Percentiles rank a stretch among this genome's conserved stretches.
phyloP scores from a whole-genome alignment of 1,284 basidiomycete species.

The Taiwanofungus camphoratus region DNA sequence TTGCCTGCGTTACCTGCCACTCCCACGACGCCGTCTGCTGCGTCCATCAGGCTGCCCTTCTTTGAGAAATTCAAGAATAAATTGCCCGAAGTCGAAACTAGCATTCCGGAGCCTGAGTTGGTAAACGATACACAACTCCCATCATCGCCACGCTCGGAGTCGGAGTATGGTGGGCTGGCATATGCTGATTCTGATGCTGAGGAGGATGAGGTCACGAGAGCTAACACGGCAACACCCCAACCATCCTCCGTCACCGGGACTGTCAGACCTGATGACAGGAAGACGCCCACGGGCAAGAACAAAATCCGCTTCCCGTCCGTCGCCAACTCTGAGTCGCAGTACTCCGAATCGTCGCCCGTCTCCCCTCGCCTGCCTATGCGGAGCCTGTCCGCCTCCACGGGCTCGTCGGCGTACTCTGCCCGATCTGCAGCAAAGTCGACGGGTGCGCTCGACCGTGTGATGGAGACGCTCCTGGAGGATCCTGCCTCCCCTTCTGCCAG shows the following conservation, averaged over 20 bases:
- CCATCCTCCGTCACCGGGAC: slow-evolving; percentile 10
- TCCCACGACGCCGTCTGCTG: slow-evolving; percentile 16
- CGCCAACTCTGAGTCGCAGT: slow-evolving; percentile 22
- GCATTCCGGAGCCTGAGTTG: slow-evolving; percentile 5
- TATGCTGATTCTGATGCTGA: slow-evolving; percentile 25
- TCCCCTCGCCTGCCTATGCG: slow-evolving; percentile 23
- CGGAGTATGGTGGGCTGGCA: slow-evolving; percentile 27
- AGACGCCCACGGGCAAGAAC: slow-evolving; percentile 6
- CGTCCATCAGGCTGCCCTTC: slow-evolving; percentile 30
- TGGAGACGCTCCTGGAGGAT: slow-evolving; percentile 47
- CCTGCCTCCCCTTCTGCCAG: slow-evolving; percentile 25
- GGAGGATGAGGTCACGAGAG: slow-evolving; percentile 24
- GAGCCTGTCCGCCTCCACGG: slow-evolving; percentile 26
- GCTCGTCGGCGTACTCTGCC: slow-evolving; percentile 21
- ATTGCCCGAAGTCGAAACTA: slow-evolving; percentile 19
- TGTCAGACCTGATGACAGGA: slow-evolving; percentile 4
- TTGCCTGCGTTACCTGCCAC: slow-evolving; percentile 32
- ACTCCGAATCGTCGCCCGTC: slow-evolving; percentile 20
- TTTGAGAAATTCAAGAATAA: slow-evolving; percentile 44
- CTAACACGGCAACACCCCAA: slow-evolving; percentile 16
- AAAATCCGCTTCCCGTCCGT: slow-evolving; percentile 29
- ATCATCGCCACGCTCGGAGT: slow-evolving; percentile 20
- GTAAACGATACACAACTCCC: not conserved
- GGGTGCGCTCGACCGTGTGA: slow-evolving; percentile 37
- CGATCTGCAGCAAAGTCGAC: slow-evolving; percentile 29